phyloP scores from a whole-genome alignment of 2,329 filamentous ascomycete genomes.

The Paracoccidioides brasiliensis region DNA sequence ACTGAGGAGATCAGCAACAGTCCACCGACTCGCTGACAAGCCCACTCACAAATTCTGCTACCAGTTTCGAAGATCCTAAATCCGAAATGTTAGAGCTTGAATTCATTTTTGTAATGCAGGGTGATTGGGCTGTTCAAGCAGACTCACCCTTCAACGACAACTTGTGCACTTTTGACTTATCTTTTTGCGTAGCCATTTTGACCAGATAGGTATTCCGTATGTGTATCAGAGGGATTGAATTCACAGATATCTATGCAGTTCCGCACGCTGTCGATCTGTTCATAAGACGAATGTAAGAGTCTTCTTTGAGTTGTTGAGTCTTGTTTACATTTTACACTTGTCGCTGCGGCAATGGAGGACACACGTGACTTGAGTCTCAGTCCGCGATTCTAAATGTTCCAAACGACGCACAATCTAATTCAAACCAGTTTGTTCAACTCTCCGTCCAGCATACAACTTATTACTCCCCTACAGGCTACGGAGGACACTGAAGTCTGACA shows the following conservation, averaged over 20 bases:
- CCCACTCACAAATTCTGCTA: conserved; percentile 78
- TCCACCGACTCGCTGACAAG: background rate
- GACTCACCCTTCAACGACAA: conserved; percentile 51
- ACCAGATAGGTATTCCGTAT: background rate
- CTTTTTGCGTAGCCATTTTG: conserved; percentile 38
- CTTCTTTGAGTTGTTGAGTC: too few species aligned
- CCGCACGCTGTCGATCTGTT: too few species aligned
- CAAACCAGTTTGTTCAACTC: too few species aligned
- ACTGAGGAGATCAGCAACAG: conserved; percentile 29
- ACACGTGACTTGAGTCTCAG: too few species aligned
- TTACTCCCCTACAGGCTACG: background rate
- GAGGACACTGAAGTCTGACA: background rate
- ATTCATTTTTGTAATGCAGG: background rate
- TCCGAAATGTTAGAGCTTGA: background rate
- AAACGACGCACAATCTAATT: too few species aligned
- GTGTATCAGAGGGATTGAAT: background rate
- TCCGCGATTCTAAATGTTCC: too few species aligned
- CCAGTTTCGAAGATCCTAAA: conserved; percentile 62
- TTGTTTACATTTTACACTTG: too few species aligned
- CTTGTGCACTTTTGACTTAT: conserved; percentile 87
- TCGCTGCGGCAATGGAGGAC: too few species aligned
- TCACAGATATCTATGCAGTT: too few species aligned
- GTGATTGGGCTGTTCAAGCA: background rate
- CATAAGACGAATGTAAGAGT: too few species aligned
- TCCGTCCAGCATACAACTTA: too few species aligned